Evolutionary conservation across 139 green algal genomes (phyloP).

Genomic region (Axilococcus clingmanii): DNA sequence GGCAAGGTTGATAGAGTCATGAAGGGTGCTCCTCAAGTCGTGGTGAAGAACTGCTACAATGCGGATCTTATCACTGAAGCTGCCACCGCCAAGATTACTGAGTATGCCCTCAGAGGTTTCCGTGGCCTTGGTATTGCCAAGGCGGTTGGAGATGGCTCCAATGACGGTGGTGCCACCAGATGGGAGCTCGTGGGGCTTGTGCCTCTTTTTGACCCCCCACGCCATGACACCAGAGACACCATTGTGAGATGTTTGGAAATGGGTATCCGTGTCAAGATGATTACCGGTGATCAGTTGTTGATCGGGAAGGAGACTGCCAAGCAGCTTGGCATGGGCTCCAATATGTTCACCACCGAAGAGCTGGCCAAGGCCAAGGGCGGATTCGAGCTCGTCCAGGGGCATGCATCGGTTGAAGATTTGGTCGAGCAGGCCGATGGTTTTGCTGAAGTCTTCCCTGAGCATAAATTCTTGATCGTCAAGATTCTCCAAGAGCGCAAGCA

Average conservation of each 20-base stretch:
- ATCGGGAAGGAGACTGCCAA: conserved; percentile 77
- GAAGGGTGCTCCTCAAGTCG: conserved; percentile 63
- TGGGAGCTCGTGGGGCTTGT: conserved; percentile 64
- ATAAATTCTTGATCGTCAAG: conserved; percentile 80
- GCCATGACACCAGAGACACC: conserved; percentile 73
- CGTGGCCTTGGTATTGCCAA: conserved; percentile 61
- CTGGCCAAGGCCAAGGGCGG: conserved; percentile 39
- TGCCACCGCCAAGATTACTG: conserved; percentile 60
- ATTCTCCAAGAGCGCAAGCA: conserved; percentile 41
- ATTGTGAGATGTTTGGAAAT: conserved; percentile 58
- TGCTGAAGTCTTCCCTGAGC: conserved; percentile 80
- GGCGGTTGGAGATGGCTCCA: conserved; percentile 31
- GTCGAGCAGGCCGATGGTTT: conserved; percentile 71
- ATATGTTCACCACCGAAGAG: conserved; percentile 58
- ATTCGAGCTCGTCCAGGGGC: conserved; percentile 32
- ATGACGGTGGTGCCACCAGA: conserved; percentile 4
- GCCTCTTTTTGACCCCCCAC: conserved; percentile 72
- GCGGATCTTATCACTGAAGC: conserved; percentile 30
- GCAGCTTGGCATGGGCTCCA: conserved; percentile 73
- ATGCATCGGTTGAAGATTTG: conserved; percentile 47
- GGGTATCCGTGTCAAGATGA: conserved; percentile 75
- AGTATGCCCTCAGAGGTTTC: conserved; percentile 69
- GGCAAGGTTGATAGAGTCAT: conserved; percentile 50
- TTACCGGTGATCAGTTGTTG: conserved; percentile 77
- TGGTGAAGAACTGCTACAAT: conserved; percentile 51